phyloP scores from a whole-genome alignment of 2,329 filamentous ascomycete genomes.

The Lithohypha guttulata region DNA sequence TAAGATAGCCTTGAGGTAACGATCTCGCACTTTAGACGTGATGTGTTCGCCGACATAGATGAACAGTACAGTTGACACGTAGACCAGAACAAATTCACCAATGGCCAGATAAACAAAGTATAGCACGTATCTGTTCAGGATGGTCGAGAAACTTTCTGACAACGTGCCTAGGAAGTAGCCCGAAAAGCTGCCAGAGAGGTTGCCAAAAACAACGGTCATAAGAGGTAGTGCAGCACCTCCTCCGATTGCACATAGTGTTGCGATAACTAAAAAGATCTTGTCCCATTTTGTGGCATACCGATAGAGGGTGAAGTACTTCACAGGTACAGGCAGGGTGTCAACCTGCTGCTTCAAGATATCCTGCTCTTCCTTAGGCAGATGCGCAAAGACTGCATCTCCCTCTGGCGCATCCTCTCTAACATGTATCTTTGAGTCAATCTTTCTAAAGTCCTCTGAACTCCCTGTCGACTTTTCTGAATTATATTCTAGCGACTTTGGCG shows the following conservation, averaged over 20 bases:
- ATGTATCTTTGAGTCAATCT: constrained; percentile 22
- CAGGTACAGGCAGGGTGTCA: constrained; percentile 50
- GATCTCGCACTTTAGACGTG: constrained; percentile 64
- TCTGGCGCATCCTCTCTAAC: constrained; percentile 27
- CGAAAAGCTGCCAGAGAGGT: constrained; percentile 62
- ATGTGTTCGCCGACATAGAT: constrained; percentile 79
- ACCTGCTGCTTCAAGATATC: constrained; percentile 59
- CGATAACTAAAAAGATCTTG: constrained; percentile 51
- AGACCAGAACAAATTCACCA: constrained; percentile 66
- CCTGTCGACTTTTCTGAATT: constrained; percentile 14
- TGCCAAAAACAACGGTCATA: constrained; percentile 71
- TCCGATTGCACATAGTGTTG: constrained; percentile 54
- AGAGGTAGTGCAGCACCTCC: constrained; percentile 66
- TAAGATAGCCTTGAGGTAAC: constrained; percentile 75
- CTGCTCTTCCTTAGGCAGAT: constrained; percentile 56
- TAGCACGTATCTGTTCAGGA: constrained; percentile 55
- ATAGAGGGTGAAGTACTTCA: constrained; percentile 56
- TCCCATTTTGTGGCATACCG: constrained; percentile 60
- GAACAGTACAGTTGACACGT: constrained; percentile 75
- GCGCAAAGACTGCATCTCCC: constrained; percentile 44
- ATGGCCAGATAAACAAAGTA: constrained; percentile 82
- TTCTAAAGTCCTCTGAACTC: constrained; percentile 15
- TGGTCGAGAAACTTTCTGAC: constrained; percentile 45
- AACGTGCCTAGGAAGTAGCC: constrained; percentile 45
- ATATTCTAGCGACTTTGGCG: constrained; percentile 8